Evolutionary conservation across 495 filamentous ascomycete genomes (phyloP).

Genomic region (Neurospora sp.): DNA sequence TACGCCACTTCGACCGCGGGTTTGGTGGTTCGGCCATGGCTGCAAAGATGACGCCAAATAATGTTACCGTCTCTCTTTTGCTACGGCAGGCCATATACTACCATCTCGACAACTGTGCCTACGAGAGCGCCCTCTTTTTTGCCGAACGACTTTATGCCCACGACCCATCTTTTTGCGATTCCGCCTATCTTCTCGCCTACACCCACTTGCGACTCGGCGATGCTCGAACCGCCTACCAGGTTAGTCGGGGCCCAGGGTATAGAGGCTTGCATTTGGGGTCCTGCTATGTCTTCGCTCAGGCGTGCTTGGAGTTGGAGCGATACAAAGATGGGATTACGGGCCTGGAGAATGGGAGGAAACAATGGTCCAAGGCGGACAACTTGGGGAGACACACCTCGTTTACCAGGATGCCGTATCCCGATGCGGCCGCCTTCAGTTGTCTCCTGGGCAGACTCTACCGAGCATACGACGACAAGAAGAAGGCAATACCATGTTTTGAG

Average conservation of each 20-base stretch:
- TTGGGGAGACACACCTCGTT: slow-evolving; percentile 67
- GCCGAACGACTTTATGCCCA: slow-evolving; percentile 76
- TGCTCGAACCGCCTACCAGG: slow-evolving; percentile 55
- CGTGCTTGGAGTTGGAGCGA: slow-evolving; percentile 67
- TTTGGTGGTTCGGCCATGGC: slow-evolving; percentile 8
- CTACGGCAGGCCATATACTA: slow-evolving; percentile 82
- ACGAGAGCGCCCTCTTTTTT: slow-evolving; percentile 83
- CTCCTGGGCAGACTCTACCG: slow-evolving; percentile 81
- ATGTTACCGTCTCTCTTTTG: slow-evolving; percentile 56
- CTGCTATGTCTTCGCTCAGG: slow-evolving; percentile 83
- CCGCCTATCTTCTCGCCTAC: slow-evolving; percentile 70
- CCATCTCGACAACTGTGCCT: slow-evolving; percentile 81
- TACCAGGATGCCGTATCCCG: slow-evolving; percentile 61
- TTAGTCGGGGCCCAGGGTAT: slow-evolving; percentile 50
- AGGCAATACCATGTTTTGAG: slow-evolving; percentile 74
- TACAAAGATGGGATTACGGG: slow-evolving; percentile 71
- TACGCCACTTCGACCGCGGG: slow-evolving; percentile 12
- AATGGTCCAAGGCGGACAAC: slow-evolving; percentile 62
- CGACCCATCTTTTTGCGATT: slow-evolving; percentile 68
- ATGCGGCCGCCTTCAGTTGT: slow-evolving; percentile 70
- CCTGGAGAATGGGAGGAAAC: slow-evolving; percentile 59
- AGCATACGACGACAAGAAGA: slow-evolving; percentile 66
- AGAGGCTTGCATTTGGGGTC: slow-evolving; percentile 73
- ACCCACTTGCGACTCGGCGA: slow-evolving; percentile 77
- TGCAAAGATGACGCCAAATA: slow-evolving; percentile 57